phyloP scores from a whole-genome alignment of 2,329 filamentous ascomycete genomes.

The Xylaria hypoxylon region DNA sequence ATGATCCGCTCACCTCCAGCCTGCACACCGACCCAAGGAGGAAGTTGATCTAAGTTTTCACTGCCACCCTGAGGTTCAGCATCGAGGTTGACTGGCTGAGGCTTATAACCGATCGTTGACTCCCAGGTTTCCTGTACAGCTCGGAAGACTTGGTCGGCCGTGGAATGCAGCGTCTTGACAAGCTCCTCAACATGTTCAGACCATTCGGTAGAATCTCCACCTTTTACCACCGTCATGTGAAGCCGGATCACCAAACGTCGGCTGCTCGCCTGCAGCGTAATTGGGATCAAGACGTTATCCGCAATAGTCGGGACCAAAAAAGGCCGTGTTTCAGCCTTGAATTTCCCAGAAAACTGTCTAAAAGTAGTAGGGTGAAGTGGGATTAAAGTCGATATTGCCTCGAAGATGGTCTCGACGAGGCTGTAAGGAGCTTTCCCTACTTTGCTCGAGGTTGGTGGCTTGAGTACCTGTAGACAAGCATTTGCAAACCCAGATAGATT shows the following conservation, averaged over 20 bases:
- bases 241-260: conserved; percentile 76
- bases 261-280: conserved; percentile 66
- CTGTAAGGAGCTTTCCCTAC: conserved; percentile 56
- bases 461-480: conserved; percentile 75
- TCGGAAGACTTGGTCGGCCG: conserved; percentile 81
- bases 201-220: conserved; percentile 83
- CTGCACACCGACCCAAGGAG: conserved; percentile 78
- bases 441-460: conserved; percentile 57
- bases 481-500: conserved; percentile 80
- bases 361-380: conserved; percentile 87
- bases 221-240: conserved; percentile 84
- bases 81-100: conserved; percentile 58
- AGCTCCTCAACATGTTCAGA: conserved; percentile 70
- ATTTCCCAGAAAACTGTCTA: conserved; percentile 77
- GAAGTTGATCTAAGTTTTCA: conserved; percentile 63
- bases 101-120: conserved; percentile 66
- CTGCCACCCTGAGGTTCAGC: conserved; percentile 62
- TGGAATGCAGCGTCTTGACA: conserved; percentile 74
- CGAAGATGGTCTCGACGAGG: conserved; percentile 75
- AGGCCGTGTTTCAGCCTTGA: conserved; percentile 69
- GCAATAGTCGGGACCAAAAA: conserved; percentile 74
- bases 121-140: conserved; percentile 86
- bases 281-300: conserved; percentile 61
- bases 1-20: conserved; percentile 77
- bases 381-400: conserved; percentile 77